A percentile compares a stretch with the other conserved stretches of the same genome.
Conservation (phyloP, 441 rosid species). For the Sinapis alba region DNA sequence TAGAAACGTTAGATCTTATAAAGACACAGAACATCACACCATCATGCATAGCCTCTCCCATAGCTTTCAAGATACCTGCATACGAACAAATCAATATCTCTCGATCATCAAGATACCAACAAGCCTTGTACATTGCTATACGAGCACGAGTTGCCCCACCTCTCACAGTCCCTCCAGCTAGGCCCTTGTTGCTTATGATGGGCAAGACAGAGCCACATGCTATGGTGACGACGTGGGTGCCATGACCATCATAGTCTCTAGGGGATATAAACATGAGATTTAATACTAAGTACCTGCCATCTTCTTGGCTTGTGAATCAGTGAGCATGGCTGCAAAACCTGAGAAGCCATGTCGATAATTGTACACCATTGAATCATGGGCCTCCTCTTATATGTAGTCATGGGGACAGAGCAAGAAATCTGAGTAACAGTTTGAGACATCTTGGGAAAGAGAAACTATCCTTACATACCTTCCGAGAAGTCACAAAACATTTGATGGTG, state of each 20-base stretch:
- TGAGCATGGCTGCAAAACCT: constrained; percentile 65
- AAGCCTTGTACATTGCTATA: neutral
- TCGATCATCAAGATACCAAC: neutral
- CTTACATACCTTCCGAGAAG: constrained; percentile 35
- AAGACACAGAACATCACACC: neutral
- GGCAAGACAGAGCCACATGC: neutral
- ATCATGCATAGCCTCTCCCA: neutral
- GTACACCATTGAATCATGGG: constrained; percentile 52
- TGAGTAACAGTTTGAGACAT: neutral
- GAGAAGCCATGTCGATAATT: constrained; percentile 67
- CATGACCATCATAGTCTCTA: neutral
- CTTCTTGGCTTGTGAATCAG: constrained; percentile 48
- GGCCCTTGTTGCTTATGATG: neutral
- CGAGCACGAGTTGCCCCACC: neutral
- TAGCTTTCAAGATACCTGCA: neutral
- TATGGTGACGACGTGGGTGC: neutral
- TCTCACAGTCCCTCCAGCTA: neutral
- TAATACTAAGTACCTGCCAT: constrained; percentile 22
- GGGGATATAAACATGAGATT: neutral
- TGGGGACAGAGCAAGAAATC: neutral
- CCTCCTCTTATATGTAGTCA: constrained; percentile 53
- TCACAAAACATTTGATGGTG: constrained; percentile 30
- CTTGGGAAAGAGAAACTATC: neutral
- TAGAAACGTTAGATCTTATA: no score
- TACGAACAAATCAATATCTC: neutral